A percentile compares a stretch with the other conserved stretches of the same genome.
These are phyloP conservation scores for Sphagnurus paluster DNA, from an alignment of 1,284 basidiomycete species.

Conservation along the genomic window DNA sequence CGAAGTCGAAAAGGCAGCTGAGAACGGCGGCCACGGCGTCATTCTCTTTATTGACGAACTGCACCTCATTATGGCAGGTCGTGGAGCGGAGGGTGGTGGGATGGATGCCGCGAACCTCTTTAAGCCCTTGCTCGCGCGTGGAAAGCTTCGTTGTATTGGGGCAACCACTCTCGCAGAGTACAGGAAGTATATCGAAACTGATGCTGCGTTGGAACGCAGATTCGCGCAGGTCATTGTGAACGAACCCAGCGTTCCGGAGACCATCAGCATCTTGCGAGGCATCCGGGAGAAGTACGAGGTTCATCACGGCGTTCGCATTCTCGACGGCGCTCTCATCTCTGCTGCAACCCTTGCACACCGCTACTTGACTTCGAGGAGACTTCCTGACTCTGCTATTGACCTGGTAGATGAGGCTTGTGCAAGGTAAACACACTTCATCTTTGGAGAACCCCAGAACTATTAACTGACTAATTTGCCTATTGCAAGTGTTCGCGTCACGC, in stretches of 20 bases:
- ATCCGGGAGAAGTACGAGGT: conserved; percentile 82
- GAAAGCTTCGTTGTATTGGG: conserved; percentile 80
- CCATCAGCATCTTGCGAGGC: conserved; percentile 91
- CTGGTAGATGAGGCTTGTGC: conserved; percentile 93
- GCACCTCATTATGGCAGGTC: conserved; percentile 89
- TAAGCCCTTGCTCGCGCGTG: conserved; percentile 89
- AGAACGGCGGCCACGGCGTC: conserved; percentile 78
- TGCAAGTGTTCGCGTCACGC: conserved; percentile 85
- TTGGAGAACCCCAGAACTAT: neutral
- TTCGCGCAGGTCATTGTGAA: conserved; percentile 95
- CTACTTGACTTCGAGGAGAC: conserved; percentile 83
- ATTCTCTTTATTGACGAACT: conserved; percentile 97
- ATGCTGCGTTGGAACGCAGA: conserved; percentile 91
- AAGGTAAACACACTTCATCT: conserved; percentile 42
- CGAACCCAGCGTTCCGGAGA: conserved; percentile 89
- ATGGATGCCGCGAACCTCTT: conserved; percentile 90
- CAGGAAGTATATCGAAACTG: conserved; percentile 94
- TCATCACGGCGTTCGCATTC: conserved; percentile 89
- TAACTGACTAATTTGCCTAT: conserved; percentile 1
- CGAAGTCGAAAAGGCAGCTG: conserved; percentile 91
- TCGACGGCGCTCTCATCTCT: conserved; percentile 87
- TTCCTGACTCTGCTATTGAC: conserved; percentile 93
- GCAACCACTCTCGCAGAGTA: conserved; percentile 95
- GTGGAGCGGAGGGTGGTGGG: conserved; percentile 72
- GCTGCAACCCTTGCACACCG: conserved; percentile 94